Base-by-base conservation (phyloP, 1,284 basidiomycete genomes). In the Blastosporella zonata region DNA sequence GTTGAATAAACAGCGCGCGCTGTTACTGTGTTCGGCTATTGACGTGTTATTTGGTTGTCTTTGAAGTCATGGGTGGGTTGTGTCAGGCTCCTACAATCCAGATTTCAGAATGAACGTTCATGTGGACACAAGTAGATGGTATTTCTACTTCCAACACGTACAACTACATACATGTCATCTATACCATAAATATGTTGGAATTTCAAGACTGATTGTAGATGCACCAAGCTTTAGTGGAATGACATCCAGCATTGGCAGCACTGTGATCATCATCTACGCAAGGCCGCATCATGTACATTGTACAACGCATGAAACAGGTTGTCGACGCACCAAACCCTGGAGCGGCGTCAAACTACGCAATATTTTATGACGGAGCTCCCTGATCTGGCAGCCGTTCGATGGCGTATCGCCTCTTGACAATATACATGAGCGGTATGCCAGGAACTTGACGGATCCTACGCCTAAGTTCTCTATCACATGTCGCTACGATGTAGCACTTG, bases 401-500 rank as follows among this genome's bases (percentile, higher is more conserved):
- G 43, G 93, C 92, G 62, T 97, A 97, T 63, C 86, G 76, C 62
- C 90, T 77, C 65, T 84, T 83, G 56, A 93, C 91, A 62, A 97
- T 96, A 65, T 96, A 97, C 94, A 97, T 96, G 55, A 97, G 74
- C 43, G 94, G 94, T 31, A 97, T 90, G 50, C 94, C 94, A 25
- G 95, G 95, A 23, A 97, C 80, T 67, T 97, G 95, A 29, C 97
- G 81, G 65, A 99, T 87, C 46, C 97, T 78, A 43, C 95, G 75
- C 33, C 97, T 80, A 33, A 99, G 78, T 62, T 98, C 96, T 52
- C 95, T 78, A 78, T 99, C 97, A 65, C 97, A 99, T 27, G 97
- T 99, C 13, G 97, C 97, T 22, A 99, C 95, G 60, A 99, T 89
- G 68, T 93, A 99, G 70, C 96, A 98, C 66, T 94, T 91, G 73